Evolutionary conservation across 2,329 filamentous ascomycete species (phyloP), one percentile per base, ranked within the genome.

Genomic region (Colletotrichum sp.): DNA sequence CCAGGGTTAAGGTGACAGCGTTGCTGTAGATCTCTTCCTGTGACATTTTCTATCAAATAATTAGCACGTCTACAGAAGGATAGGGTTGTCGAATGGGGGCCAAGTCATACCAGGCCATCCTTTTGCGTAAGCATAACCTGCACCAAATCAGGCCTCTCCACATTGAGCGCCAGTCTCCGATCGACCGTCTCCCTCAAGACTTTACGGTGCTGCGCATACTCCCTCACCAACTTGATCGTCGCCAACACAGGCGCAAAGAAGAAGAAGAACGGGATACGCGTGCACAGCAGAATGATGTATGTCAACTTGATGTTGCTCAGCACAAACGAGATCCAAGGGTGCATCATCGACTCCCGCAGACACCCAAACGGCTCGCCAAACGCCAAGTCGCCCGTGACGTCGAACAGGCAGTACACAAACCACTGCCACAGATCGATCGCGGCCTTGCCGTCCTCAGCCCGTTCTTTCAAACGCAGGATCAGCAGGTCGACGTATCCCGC

Each of bases 1-100:
- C 44, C 3, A 52, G 44, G n/a, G 44, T 52, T 13, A 52, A 52
- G 10, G 44, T 52, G n/a, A 52, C 44, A 52, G 44, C 44, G n/a
- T 52, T 52, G 6, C 44, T 52, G 10, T 52, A 52, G 3, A 52
- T 52, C 2, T 52, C 44, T 21, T 52, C 44, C 7, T 52, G 44
- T 6, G 44, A 52, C 44, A 52, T 52, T 52, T 52, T 52, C 44
- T 49, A 12, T 7, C 18, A 49, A 49, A 49, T 0, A 4, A 10
- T 49, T 7, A 21, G 44, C 6, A 13, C 44, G 10, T 49, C 5
- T 3, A 49, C 18, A 0, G 1, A 21, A 21, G 10, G 5, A 21
- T 4, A 6, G 1, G 9, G 3, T 21, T 13, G 6, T 13, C 44
- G 3, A 21, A 21, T 0, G 2, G 6, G 9, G 2, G 44, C n/a